A percentile compares a stretch with the other conserved stretches of the same genome.
phyloP scores from a whole-genome alignment of 768 basidiomycete genomes.

The Xerocomellus intermedius region DNA sequence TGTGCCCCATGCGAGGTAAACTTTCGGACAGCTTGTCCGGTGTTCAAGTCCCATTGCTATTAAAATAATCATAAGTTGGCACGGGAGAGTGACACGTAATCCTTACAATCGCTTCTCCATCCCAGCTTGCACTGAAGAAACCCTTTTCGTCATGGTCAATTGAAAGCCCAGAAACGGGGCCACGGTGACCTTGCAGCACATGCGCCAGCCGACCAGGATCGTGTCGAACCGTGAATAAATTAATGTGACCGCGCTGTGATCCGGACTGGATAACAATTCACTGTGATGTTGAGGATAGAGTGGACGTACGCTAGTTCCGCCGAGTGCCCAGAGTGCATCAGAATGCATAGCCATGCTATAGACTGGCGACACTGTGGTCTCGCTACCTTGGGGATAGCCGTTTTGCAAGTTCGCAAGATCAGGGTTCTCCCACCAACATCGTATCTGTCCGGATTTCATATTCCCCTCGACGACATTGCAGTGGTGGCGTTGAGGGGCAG shows the following conservation, averaged over 20 bases:
- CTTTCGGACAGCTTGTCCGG: conserved; percentile 71
- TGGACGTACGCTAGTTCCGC: conserved; percentile 76
- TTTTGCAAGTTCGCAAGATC: conserved; percentile 21
- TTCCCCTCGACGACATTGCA: conserved; percentile 90
- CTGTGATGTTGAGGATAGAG: conserved; percentile 15
- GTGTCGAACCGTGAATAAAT: conserved; percentile 90
- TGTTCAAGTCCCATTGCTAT: conserved; percentile 98
- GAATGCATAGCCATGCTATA: conserved; percentile 91
- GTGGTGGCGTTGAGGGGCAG: conserved; percentile 84
- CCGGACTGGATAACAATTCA: conserved; percentile 17
- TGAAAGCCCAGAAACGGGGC: conserved; percentile 82
- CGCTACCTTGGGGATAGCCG: conserved; percentile 44
- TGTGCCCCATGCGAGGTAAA: conserved; percentile 85
- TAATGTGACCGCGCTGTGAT: conserved; percentile 80
- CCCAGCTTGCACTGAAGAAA: conserved; percentile 93
- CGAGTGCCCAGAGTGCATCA: conserved; percentile 89
- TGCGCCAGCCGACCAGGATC: conserved; percentile 80
- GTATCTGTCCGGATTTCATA: conserved; percentile 83
- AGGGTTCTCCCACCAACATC: conserved; percentile 89
- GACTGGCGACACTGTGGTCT: conserved; percentile 63
- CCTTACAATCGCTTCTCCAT: conserved; percentile 82
- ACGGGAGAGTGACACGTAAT: background rate
- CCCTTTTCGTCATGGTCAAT: conserved; percentile 81
- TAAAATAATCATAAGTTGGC: conserved; percentile 5
- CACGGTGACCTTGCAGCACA: conserved; percentile 63